Evolutionary conservation across 306 rosid species (phyloP), one percentile per base, ranked within the genome.

Genomic region (Vigna reflexopilosa): DNA sequence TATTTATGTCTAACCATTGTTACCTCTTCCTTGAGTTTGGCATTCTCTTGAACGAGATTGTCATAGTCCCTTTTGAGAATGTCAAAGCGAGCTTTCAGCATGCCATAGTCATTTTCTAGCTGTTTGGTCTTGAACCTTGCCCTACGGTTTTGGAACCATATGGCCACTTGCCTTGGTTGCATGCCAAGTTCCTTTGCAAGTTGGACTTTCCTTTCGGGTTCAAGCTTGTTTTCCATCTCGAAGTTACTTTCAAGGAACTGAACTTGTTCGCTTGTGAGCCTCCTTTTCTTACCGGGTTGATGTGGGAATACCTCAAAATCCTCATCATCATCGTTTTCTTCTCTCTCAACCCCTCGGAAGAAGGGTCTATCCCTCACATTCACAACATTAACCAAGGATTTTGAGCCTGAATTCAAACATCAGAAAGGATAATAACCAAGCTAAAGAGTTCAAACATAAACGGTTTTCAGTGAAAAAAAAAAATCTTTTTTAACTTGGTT

Each of bases 71-170:
- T 28, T 63, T 83, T 76, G 75, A 92, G 96, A 58, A 65, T 68
- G 17, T 85, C 83, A 75, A 28, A 89, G 74, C 86, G 72, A 63
- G 86, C 63, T 65, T 84, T 87, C 82, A 92, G 81, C 1, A 79
- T 70, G 44, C 45, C 89, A 22, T 83, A 87, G 34, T 90, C 97
- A 75, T 71, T 87, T 8, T 87, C 93, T 5, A 92, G 78, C 67
- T 85, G 90, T 47, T 93, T 93, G 66, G 86, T 83, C 75, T 93
- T 93, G 58, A 77, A 87, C 26, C 96, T 86, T 47, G 96, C 97
- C 40, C 97, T 83, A 61, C 97, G 80, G 83, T 92, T 92, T 75
- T 92, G 97, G 64, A 92, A 92, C 97, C 97, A 92, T 44, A 92
- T 88, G 26, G 97, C 92, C 8, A 92, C 92, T 89, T 92, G 97